Evolutionary conservation across 176 grass and related monocot species (phyloP).

Genomic region (Calamus simplicifolius): DNA sequence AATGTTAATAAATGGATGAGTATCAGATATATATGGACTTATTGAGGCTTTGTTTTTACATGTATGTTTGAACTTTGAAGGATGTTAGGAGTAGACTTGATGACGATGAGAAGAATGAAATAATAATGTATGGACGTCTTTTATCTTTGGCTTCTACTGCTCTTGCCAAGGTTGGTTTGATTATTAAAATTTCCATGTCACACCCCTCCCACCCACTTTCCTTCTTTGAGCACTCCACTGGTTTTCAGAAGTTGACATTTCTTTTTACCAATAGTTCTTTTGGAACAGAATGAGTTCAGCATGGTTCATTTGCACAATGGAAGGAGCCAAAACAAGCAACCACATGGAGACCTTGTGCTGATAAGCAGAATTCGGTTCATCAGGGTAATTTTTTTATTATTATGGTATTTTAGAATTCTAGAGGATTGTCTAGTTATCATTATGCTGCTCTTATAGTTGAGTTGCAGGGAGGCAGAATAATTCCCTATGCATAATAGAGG

Average conservation of each 20-base stretch:
- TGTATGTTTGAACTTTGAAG: conserved; percentile 44
- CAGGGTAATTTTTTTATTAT: conserved; percentile 26
- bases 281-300: conserved; percentile 47
- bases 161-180: conserved; percentile 36
- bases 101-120: conserved; percentile 30
- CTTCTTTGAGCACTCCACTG: too few species aligned
- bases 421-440: not conserved
- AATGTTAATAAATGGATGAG: too few species aligned
- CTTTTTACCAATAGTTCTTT: not conserved
- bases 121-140: conserved; percentile 67
- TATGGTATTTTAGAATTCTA: not conserved
- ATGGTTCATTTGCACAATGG: conserved; percentile 33
- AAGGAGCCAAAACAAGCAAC: conserved; percentile 48
- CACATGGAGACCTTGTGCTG: conserved; percentile 81
- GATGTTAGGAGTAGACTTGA: conserved; percentile 31
- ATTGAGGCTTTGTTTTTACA: not conserved
- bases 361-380: conserved; percentile 28
- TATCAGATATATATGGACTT: not conserved
- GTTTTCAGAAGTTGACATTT: too few species aligned
- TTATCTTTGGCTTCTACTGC: conserved; percentile 48
- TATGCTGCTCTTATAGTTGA: not conserved
- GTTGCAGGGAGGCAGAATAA: too few species aligned
- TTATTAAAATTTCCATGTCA: not conserved
- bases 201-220: too few species aligned
- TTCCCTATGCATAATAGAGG: too few species aligned